Percentiles rank a stretch among this genome's conserved stretches.
These are phyloP conservation scores for Domatiomyces catenatus DNA, from an alignment of 2,329 filamentous ascomycete genomes.

Conservation along the genomic window DNA sequence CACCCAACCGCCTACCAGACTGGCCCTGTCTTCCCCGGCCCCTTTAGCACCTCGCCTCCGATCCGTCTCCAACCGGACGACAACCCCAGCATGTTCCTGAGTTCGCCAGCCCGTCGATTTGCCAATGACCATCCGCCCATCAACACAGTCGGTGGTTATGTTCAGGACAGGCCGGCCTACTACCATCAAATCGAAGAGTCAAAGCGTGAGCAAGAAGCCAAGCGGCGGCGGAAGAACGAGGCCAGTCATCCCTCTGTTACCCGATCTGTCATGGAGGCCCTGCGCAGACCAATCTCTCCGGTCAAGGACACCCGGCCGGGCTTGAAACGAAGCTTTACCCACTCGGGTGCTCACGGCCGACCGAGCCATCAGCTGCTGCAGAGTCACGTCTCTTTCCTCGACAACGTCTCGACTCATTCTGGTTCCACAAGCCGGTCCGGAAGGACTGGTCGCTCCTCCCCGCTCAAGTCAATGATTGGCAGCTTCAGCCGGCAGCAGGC, in stretches of 20 bases:
- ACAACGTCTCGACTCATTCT: conserved; percentile 22
- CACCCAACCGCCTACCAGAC: conserved; percentile 13
- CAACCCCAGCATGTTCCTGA: conserved; percentile 33
- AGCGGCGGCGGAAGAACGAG: conserved; percentile 20
- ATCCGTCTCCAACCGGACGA: conserved; percentile 23
- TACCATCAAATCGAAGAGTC: conserved; percentile 35
- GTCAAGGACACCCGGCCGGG: conserved; percentile 20
- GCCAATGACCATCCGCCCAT: conserved; percentile 15
- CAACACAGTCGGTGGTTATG: conserved; percentile 18
- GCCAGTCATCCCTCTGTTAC: conserved; percentile 18
- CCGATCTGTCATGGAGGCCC: conserved; percentile 17
- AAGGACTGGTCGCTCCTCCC: conserved; percentile 29
- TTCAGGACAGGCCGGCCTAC: conserved; percentile 27
- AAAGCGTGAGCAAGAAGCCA: conserved; percentile 23
- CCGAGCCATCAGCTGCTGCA: conserved; percentile 19
- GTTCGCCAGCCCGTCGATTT: conserved; percentile 34
- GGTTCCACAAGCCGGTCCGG: conserved; percentile 27
- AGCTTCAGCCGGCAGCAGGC: conserved; percentile 20
- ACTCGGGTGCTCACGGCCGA: conserved; percentile 22
- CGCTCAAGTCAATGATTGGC: conserved; percentile 21
- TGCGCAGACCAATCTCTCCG: conserved; percentile 13
- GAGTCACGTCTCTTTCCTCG: conserved; percentile 16
- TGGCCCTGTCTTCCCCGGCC: conserved; percentile 26
- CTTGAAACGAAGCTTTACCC: conserved; percentile 27
- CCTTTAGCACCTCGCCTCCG: conserved; percentile 32